Evolutionary conservation across 441 rosid species (phyloP).

Genomic region (Melastoma candidum): DNA sequence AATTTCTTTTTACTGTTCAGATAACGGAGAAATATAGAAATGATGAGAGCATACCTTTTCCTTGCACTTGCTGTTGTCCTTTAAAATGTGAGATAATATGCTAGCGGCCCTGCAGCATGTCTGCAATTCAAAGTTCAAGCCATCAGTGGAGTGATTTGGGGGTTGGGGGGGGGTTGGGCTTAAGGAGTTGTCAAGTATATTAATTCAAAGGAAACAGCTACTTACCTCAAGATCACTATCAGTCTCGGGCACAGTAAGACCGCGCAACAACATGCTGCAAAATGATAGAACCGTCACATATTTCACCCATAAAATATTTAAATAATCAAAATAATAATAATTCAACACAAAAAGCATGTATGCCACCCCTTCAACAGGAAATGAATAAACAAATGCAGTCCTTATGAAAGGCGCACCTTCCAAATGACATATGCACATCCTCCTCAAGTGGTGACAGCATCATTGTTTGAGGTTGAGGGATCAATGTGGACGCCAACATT

Average conservation of each 20-base stretch:
- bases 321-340: neutral
- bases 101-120: constrained; percentile 96
- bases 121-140: constrained; percentile 24
- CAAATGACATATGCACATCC: constrained; percentile 93
- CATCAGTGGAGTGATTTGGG: no score
- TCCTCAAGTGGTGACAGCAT: constrained; percentile 62
- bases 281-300: constrained; percentile 6
- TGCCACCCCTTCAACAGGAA: no score
- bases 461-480: constrained; percentile 72
- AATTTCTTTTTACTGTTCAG: neutral
- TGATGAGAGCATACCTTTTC: constrained; percentile 57
- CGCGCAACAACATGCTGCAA: constrained; percentile 84
- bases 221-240: constrained; percentile 96
- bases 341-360: neutral
- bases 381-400: neutral
- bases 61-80: constrained; percentile 73
- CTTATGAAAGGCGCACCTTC: constrained; percentile 48
- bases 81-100: constrained; percentile 73
- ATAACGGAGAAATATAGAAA: constrained; percentile 2
- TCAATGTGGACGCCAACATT: constrained; percentile 88
- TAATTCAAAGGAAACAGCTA: constrained; percentile 4
- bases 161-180: no score
- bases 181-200: no score
- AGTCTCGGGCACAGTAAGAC: constrained; percentile 78
- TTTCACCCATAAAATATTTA: neutral